phyloP scores from a whole-genome alignment of 805 yeast species.

The Cyberlindnera subsufficiens region DNA sequence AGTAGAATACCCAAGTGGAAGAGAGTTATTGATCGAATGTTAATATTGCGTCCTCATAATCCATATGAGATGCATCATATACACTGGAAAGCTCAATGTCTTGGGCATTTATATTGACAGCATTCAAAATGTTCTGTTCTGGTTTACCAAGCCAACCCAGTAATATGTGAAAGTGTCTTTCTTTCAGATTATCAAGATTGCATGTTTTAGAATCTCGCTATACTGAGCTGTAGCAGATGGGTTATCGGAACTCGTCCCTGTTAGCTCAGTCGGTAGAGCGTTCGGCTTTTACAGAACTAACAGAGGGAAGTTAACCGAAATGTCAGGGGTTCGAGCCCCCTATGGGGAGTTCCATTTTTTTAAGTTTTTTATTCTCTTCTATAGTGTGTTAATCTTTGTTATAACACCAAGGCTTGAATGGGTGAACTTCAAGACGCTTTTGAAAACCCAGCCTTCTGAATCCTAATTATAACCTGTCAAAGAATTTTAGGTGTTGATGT shows the following conservation, averaged over 20 bases:
- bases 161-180: too few relatives aligned
- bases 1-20: not conserved
- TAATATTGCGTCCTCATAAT: conserved; percentile 1
- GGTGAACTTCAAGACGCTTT: too few relatives aligned
- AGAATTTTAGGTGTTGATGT: too few relatives aligned
- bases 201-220: too few relatives aligned
- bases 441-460: too few relatives aligned
- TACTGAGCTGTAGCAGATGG: not conserved
- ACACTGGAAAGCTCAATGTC: conserved; percentile 8
- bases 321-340: conserved; percentile 29
- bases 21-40: conserved; percentile 4
- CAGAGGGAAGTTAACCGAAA: conserved; percentile 23
- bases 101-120: conserved; percentile 7
- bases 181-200: too few relatives aligned
- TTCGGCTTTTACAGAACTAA: conserved; percentile 24
- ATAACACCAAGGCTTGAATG: too few relatives aligned
- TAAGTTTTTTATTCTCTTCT: too few relatives aligned
- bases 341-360: conserved; percentile 24
- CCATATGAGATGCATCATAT: not conserved
- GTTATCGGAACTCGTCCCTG: conserved; percentile 24
- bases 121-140: conserved; percentile 4
- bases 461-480: too few relatives aligned
- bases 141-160: conserved; percentile 12
- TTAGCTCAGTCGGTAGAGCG: conserved; percentile 28
- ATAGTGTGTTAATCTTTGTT: too few relatives aligned